Percentiles rank a stretch among this genome's conserved stretches.
phyloP scores from a whole-genome alignment of 257 asterid genomes.

The Solanum medicagineum region DNA sequence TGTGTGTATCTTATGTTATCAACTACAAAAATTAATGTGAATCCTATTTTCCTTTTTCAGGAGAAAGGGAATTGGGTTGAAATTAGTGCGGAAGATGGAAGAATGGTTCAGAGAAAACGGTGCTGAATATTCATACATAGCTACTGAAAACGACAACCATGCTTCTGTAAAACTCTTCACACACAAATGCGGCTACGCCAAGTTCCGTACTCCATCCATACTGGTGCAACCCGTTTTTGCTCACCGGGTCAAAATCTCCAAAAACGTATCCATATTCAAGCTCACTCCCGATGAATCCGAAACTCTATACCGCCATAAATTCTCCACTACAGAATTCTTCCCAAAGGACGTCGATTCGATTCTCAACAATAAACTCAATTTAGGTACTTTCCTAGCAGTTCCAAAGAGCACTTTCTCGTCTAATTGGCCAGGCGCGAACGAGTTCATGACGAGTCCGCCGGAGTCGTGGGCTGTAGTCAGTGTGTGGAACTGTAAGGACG shows the following conservation, averaged over 20 bases:
- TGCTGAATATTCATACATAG: constrained; percentile 74
- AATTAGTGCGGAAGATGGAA: constrained; percentile 51
- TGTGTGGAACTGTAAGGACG: constrained; percentile 75
- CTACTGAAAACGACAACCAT: constrained; percentile 69
- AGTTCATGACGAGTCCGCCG: constrained; percentile 35
- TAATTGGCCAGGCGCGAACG: constrained; percentile 39
- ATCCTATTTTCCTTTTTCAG: constrained; percentile 16
- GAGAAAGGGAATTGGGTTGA: constrained; percentile 71
- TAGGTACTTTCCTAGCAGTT: constrained; percentile 68
- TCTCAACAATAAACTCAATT: constrained; percentile 34
- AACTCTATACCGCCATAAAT: constrained; percentile 42
- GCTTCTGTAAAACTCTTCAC: constrained; percentile 77
- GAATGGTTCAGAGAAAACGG: constrained; percentile 69
- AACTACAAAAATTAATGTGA: neutral
- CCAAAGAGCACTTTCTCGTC: constrained; percentile 23
- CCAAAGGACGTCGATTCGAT: constrained; percentile 81
- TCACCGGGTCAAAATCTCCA: constrained; percentile 27
- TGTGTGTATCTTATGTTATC: no score
- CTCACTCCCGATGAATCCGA: constrained; percentile 62
- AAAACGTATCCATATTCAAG: constrained; percentile 18
- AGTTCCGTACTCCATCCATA: constrained; percentile 68
- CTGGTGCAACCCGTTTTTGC: constrained; percentile 77
- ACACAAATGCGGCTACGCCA: constrained; percentile 57
- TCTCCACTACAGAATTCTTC: constrained; percentile 72
- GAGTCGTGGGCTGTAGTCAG: constrained; percentile 89